Percentiles rank a stretch among this genome's conserved stretches.
Conservation (phyloP, 2,329 filamentous ascomycete species). For the Sporothrix schenckii region DNA sequence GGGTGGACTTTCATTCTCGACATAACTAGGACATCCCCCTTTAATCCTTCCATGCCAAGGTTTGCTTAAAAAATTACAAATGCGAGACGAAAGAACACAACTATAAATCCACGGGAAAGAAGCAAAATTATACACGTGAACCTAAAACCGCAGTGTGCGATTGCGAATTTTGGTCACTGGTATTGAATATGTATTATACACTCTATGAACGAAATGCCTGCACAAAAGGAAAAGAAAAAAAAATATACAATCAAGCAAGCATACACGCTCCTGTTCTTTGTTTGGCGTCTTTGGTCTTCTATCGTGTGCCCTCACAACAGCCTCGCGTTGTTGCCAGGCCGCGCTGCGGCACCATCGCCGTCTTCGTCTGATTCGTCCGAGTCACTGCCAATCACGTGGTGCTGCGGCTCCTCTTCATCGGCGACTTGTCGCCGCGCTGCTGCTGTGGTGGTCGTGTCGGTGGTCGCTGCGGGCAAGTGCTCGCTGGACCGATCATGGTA, state of each 20-base stretch:
- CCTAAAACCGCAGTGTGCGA: no score
- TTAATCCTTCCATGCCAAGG: neutral
- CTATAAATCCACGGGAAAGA: no score
- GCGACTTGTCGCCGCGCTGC: constrained; percentile 40
- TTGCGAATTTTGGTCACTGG: neutral
- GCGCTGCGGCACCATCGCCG: constrained; percentile 29
- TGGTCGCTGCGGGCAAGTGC: constrained; percentile 29
- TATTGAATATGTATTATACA: constrained; percentile 9
- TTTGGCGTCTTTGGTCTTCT: no score
- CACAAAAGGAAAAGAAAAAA: neutral
- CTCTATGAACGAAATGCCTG: constrained; percentile 9
- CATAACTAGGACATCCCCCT: neutral
- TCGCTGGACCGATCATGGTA: constrained; percentile 41
- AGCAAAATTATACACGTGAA: no score
- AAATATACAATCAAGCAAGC: constrained; percentile 16
- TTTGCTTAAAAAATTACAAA: no score
- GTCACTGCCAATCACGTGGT: constrained; percentile 57
- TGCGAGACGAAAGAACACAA: no score
- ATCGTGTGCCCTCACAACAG: constrained; percentile 21
- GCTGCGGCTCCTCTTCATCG: constrained; percentile 46
- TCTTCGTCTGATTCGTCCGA: constrained; percentile 44
- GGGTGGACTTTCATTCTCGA: neutral
- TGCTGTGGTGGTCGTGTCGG: constrained; percentile 37
- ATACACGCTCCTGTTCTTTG: constrained; percentile 14
- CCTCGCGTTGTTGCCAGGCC: constrained; percentile 23